Base-by-base conservation (phyloP, 805 yeast species). In the Candida ovalis region DNA sequence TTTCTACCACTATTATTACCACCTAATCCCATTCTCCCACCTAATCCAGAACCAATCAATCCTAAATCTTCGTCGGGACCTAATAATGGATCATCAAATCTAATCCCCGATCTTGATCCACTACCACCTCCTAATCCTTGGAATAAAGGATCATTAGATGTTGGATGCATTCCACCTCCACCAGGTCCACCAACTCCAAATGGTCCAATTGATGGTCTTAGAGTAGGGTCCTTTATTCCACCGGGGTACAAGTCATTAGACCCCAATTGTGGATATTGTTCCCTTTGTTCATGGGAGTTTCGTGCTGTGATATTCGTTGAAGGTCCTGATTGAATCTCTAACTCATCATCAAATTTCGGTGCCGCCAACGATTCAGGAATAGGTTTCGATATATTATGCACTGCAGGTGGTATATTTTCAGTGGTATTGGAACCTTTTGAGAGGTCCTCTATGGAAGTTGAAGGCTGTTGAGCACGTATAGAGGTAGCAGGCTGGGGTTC, bases 101-200 rank as follows among this genome's bases (percentile, higher is more conserved):
- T 57, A 5, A 81, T 76, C 4, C 81, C 40, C 17, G n/a, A 10
- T 39, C 27, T 21, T 3, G 32, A 22, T 15, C 32, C 15, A 17
- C 19, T n/a, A 17, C 43, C 46, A 37, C 51, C 58, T 3, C 51
- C 58, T 3, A 44, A 44, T n/a, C 59, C 45, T 21, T 43, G 45
- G 54, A 80, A 81, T 8, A 81, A 47, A 0, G 84, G 84, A 56
- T 81, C 83, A 40, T 73, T 60, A 1, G 69, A 57, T 3, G 77
- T 70, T 1, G 82, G 81, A 46, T 75, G 64, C 86, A 81, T 80
- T 0, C 85, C 86, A 13, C 80, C 78, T 25, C 61, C 66, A 12
- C 53, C 57, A 18, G 45, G 17, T 6, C 40, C 39, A 17, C 32
- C 21, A 15, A 17, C 27, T 27, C 51, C 47, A 6, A 62, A 53